These are phyloP conservation scores for Ophiostoma triangulosporum DNA, from an alignment of 2,329 filamentous ascomycete species.

Conservation along the genomic window DNA sequence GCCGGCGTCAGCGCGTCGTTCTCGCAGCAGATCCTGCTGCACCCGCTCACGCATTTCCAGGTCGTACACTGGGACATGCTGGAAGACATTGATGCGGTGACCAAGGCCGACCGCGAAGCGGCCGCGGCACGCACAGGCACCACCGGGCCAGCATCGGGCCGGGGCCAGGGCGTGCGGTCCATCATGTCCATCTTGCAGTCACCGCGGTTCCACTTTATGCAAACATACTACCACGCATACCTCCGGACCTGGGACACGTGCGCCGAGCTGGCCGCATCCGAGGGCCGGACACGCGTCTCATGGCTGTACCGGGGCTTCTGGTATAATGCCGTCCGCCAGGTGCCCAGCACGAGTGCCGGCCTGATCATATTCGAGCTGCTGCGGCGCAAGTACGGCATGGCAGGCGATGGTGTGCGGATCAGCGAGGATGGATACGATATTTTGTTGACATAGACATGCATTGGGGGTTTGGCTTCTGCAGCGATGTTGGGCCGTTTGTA, in stretches of 20 bases:
- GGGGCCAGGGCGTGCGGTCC: background rate
- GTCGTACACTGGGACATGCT: conserved; percentile 60
- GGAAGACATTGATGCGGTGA: conserved; percentile 50
- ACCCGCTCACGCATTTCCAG: conserved; percentile 58
- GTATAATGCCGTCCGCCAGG: conserved; percentile 58
- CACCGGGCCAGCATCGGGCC: background rate
- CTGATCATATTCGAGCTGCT: conserved; percentile 70
- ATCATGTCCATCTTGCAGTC: background rate
- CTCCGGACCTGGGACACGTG: conserved; percentile 52
- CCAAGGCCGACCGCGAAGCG: conserved; percentile 7
- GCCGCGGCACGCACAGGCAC: background rate
- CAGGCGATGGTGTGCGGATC: conserved; percentile 49
- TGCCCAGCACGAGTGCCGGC: conserved; percentile 63
- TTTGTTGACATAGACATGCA: conserved; percentile 28
- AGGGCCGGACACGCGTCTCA: conserved; percentile 40
- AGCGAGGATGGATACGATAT: conserved; percentile 60
- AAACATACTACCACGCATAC: conserved; percentile 59
- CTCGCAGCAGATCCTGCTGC: conserved; percentile 54
- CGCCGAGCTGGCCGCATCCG: conserved; percentile 37
- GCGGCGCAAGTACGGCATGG: conserved; percentile 55
- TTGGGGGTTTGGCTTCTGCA: background rate
- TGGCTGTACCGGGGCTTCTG: conserved; percentile 64
- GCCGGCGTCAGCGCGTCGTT: conserved; percentile 58
- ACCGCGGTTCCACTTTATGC: conserved; percentile 39
- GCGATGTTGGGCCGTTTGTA: background rate